Base-by-base conservation (phyloP, 2,329 filamentous ascomycete genomes). In the Pyricularia sp. region DNA sequence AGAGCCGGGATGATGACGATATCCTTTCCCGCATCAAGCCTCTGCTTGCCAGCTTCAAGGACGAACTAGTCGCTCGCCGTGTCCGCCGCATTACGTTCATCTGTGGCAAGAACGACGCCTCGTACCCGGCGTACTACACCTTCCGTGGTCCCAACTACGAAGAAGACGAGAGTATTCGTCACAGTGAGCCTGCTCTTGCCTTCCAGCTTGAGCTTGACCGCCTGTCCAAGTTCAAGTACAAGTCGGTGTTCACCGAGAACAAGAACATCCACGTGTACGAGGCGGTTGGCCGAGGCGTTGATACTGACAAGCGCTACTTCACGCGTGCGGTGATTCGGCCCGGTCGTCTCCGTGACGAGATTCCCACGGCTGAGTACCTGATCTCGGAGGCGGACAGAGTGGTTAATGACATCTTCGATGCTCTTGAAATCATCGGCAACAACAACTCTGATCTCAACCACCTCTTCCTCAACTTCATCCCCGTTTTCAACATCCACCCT, bases 391-490 rank as follows among this genome's bases (percentile, higher is more conserved):
- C 93, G 53, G 93, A 99, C 73, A 88, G 94, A 68, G 83, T 97
- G 71, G 93, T 99, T 84, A 97, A 91, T 75, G 94, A 99, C 74
- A 97, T 99, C 72, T 86, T 97, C 64, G 94, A 99, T 74, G 94
- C 94, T 60, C 82, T 99, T 66, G 94, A 99, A 82, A 97, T 99
- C 71, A 96, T 97, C 73, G 94, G 94, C 74, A 97, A 96, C 83
- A 97, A 97, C 81, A 96, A 96, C 81, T 96, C 94, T 63, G 94
- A 99, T 82, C 84, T 99, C 74, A 99, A 99, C 83, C 94, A 99
- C 80, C 94, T 99, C 83, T 99, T 99, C 82, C 94, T 99, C 83
- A 97, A 99, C 84, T 99, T 99, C 81, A 94, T 91, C 0, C 91
- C 93, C 10, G 90, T 97, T 66, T 97, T 99, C 87, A 91, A 92